Conservation (phyloP, 768 basidiomycete species). For the Clitopilus passeckerianus region DNA sequence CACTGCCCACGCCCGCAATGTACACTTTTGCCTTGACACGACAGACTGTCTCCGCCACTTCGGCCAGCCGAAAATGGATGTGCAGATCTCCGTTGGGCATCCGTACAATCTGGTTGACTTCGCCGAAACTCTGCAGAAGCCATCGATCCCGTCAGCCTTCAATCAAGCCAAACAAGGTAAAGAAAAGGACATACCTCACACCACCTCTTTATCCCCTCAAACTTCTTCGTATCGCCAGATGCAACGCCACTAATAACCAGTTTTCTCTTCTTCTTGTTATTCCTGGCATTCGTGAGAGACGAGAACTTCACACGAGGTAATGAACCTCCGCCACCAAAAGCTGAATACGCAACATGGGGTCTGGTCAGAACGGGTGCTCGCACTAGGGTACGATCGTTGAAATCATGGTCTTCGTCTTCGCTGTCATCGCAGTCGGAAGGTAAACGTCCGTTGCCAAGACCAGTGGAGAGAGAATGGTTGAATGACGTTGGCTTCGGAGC, state of each 20-base stretch:
- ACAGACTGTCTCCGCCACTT: conserved; percentile 81
- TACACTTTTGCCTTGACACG: conserved; percentile 71
- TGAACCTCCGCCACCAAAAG: conserved; percentile 15
- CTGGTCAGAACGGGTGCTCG: conserved; percentile 13
- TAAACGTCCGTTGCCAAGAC: neutral
- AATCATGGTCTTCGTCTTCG: conserved; percentile 23
- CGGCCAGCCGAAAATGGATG: conserved; percentile 66
- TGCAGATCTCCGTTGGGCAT: conserved; percentile 79
- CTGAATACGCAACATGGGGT: conserved; percentile 33
- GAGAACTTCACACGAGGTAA: conserved; percentile 32
- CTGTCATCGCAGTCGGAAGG: conserved; percentile 11
- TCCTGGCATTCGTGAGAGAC: conserved; percentile 30
- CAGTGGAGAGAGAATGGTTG: neutral
- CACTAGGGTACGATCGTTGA: conserved; percentile 9
- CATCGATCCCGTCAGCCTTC: conserved; percentile 1
- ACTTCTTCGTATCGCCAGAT: conserved; percentile 51
- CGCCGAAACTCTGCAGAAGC: conserved; percentile 61
- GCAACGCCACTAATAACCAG: conserved; percentile 69
- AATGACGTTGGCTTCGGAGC: conserved; percentile 21
- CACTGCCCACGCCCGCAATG: conserved; percentile 74
- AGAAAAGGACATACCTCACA: conserved; percentile 51
- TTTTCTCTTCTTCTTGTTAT: conserved; percentile 53
- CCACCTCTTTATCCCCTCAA: conserved; percentile 69
- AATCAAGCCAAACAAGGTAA: neutral
- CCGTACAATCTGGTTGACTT: conserved; percentile 65